Conservation (phyloP, 345 rosid genomes). For the Bretschneidera sinensis region DNA sequence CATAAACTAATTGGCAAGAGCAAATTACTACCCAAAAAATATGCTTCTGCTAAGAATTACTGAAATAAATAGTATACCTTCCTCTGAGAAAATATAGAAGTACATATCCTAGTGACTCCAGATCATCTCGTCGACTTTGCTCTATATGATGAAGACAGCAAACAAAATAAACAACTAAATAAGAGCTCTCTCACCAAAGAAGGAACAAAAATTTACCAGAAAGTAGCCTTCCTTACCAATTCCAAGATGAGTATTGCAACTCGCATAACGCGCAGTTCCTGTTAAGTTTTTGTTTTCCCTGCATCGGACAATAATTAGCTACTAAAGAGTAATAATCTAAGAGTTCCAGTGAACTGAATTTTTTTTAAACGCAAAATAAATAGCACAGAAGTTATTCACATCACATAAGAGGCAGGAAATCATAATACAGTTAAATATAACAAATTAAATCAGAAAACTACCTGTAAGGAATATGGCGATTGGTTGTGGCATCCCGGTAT, state of each 20-base stretch:
- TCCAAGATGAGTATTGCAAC: slow-evolving; percentile 98
- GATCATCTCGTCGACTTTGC: slow-evolving; percentile 80
- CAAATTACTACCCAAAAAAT: background rate
- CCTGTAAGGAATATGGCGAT: slow-evolving; percentile 88
- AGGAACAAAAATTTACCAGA: background rate
- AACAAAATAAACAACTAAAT: background rate
- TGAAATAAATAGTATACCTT: slow-evolving; percentile 46
- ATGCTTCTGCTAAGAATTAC: background rate
- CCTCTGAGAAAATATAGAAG: slow-evolving; percentile 82
- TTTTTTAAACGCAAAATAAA: background rate
- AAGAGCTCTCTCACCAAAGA: background rate
- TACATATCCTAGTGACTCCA: slow-evolving; percentile 75
- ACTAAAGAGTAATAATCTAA: background rate
- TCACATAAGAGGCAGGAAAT: background rate
- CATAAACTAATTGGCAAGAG: too few relatives aligned
- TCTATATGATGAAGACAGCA: slow-evolving; percentile 29
- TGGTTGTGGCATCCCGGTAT: slow-evolving; percentile 70
- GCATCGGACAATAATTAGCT: slow-evolving; percentile 14
- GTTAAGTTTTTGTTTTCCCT: slow-evolving; percentile 97
- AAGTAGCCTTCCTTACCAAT: slow-evolving; percentile 51
- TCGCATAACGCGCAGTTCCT: slow-evolving; percentile 96
- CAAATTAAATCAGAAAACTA: slow-evolving; percentile 12
- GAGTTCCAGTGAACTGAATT: background rate
- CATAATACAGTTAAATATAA: background rate
- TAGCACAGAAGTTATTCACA: background rate